A percentile compares a stretch with the other conserved stretches of the same genome.
phyloP scores from a whole-genome alignment of 352 stramenopile genomes.

The Phytophthora sojae region DNA sequence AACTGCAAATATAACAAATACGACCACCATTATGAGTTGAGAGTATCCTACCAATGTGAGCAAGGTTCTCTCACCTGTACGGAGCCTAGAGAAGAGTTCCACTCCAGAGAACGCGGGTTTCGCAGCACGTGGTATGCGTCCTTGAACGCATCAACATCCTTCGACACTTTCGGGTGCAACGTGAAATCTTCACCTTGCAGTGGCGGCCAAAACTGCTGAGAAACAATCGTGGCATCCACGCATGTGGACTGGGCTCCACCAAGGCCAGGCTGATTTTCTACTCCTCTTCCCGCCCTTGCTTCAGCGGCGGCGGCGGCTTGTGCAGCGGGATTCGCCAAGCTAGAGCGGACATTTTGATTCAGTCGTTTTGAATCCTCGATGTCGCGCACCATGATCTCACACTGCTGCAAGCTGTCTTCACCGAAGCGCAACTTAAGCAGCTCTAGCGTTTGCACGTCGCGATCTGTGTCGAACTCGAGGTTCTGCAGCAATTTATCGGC shows the following conservation, averaged over 20 bases:
- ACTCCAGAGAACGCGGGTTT: conserved; percentile 94
- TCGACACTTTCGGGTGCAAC: conserved; percentile 86
- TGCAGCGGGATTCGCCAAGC: conserved; percentile 26
- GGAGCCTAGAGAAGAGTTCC: conserved; percentile 94
- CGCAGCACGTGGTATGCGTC: conserved; percentile 94
- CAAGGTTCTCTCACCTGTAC: conserved; percentile 74
- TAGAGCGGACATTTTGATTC: conserved; percentile 89
- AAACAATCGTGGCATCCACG: conserved; percentile 96
- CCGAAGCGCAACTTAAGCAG: conserved; percentile 98
- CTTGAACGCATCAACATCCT: conserved; percentile 89
- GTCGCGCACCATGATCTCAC: conserved; percentile 98
- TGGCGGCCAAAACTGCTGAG: conserved; percentile 98
- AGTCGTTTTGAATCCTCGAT: conserved; percentile 97
- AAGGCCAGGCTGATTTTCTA: neutral
- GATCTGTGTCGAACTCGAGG: conserved; percentile 95
- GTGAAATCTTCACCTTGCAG: conserved; percentile 93
- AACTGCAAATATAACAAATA: conserved; percentile 35
- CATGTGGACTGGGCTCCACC: conserved; percentile 1
- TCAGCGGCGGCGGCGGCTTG: conserved; percentile 2
- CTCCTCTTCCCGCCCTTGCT: conserved; percentile 3
- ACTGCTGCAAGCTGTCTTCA: conserved; percentile 94
- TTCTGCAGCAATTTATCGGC: conserved; percentile 96
- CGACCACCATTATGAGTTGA: neutral
- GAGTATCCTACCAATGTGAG: neutral
- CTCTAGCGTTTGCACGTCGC: conserved; percentile 95